These are phyloP conservation scores for Nitzschia palea DNA, from an alignment of 108 stramenopile genomes.

Conservation along the genomic window DNA sequence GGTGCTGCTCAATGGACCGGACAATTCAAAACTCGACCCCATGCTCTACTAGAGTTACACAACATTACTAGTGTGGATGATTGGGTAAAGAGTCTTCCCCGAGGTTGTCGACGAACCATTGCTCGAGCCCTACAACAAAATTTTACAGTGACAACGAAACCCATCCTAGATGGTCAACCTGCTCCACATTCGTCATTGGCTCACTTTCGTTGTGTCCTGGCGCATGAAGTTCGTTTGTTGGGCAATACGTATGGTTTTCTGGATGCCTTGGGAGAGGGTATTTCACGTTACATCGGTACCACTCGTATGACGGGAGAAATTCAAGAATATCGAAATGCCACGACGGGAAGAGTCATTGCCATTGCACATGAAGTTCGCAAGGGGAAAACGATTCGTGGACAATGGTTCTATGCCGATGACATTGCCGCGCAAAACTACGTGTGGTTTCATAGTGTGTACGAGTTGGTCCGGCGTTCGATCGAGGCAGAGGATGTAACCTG, in stretches of 20 bases:
- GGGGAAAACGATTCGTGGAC: slow-evolving; percentile 64
- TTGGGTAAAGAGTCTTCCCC: slow-evolving; percentile 57
- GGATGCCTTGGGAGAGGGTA: slow-evolving; percentile 67
- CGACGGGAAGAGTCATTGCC: slow-evolving; percentile 55
- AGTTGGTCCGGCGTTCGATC: slow-evolving; percentile 59
- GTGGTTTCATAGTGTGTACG: slow-evolving; percentile 73
- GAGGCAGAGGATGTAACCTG: slow-evolving; percentile 59
- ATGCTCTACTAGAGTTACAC: slow-evolving; percentile 59
- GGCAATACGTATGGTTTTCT: slow-evolving; percentile 49
- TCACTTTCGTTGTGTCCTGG: slow-evolving; percentile 76
- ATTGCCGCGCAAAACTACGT: slow-evolving; percentile 71
- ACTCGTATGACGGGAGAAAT: slow-evolving; percentile 72
- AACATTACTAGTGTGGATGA: slow-evolving; percentile 63
- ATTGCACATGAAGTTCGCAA: slow-evolving; percentile 62
- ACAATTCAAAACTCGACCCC: slow-evolving; percentile 65
- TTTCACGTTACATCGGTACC: slow-evolving; percentile 66
- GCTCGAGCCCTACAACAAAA: slow-evolving; percentile 57
- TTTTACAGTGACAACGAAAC: slow-evolving; percentile 60
- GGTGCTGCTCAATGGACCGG: slow-evolving; percentile 81
- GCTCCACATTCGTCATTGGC: slow-evolving; percentile 76
- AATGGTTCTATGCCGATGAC: slow-evolving; percentile 82
- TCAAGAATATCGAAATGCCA: slow-evolving; percentile 58
- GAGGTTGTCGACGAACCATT: slow-evolving; percentile 64
- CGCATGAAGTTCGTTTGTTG: slow-evolving; percentile 69
- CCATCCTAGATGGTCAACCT: slow-evolving; percentile 51